Evolutionary conservation across 768 basidiomycete genomes (phyloP), one percentile per base, ranked within the genome.

Genomic region (Boletus rubroflammeus): DNA sequence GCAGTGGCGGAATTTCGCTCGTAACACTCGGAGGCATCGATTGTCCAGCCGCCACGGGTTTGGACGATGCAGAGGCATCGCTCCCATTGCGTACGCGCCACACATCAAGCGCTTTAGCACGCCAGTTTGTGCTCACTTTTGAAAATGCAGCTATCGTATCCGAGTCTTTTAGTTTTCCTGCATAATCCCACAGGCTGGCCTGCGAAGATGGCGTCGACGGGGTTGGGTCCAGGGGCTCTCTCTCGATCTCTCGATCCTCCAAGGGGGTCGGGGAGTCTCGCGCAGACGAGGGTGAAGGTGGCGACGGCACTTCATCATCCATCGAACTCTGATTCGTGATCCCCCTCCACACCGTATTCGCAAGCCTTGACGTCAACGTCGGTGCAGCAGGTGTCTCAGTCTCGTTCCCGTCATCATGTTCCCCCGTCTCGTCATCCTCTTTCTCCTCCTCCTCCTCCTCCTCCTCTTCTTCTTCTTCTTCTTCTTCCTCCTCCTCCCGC

Each of bases 51-150:
- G 15, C 13, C 14, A 39, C 39, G 6, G 54, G 53, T 17, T 4
- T 17, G 6, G 66, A 32, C 4, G 54, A 19, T 4, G 32, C 34
- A 35, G 62, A 50, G 6, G 51, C 34, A 28, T 48, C 32, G 46
- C 50, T 67, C 31, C 17, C 63, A 42, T 56, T 58, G 36, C 62
- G 67, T 35, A 56, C 62, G 23, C 61, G 49, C 71, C 69, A 72
- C 15, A 66, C 69, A 40, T 62, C 59, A 44, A 70, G 54, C 61
- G 84, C 83, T 59, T 77, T 84, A 19, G 86, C 87, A 19, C 81
- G 79, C 85, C 84, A 88, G 57, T 90, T 90, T 25, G 80, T 86
- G 68, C 88, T 84, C 50, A 79, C 83, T 70, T 89, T 92, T 2
- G 90, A 76, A 15, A 90, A 69, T 1, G 80, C 76, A 13, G 90